Conservation (phyloP, 2,329 filamentous ascomycete genomes). For the Paraphaeosphaeria minitans region DNA sequence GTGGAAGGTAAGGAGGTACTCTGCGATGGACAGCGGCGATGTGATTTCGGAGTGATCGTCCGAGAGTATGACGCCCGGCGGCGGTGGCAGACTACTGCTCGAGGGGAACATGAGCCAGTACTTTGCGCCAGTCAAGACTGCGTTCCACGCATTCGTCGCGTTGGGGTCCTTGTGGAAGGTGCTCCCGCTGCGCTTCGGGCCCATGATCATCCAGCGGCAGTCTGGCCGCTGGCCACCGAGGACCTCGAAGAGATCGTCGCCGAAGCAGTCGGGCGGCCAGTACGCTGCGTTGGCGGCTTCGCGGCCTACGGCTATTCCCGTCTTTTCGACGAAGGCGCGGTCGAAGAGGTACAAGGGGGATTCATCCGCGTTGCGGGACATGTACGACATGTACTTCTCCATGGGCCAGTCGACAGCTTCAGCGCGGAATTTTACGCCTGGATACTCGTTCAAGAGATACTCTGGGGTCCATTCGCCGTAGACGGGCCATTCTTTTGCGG, state of each 20-base stretch:
- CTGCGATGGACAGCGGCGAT: constrained; percentile 91
- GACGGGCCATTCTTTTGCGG: constrained; percentile 81
- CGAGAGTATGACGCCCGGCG: constrained; percentile 89
- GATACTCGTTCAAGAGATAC: constrained; percentile 67
- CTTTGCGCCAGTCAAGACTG: constrained; percentile 84
- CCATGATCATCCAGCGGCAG: constrained; percentile 90
- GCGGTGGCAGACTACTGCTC: constrained; percentile 63
- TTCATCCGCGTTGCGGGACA: constrained; percentile 80
- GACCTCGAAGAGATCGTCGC: constrained; percentile 81
- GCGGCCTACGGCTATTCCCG: constrained; percentile 68
- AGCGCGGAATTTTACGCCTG: constrained; percentile 75
- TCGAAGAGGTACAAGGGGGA: constrained; percentile 94
- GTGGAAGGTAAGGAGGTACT: constrained; percentile 93
- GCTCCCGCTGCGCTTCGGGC: constrained; percentile 83
- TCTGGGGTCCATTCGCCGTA: constrained; percentile 75
- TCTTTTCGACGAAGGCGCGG: constrained; percentile 83
- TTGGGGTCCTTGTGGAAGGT: constrained; percentile 90
- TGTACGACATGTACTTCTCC: constrained; percentile 79
- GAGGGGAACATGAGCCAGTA: constrained; percentile 99
- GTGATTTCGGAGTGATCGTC: constrained; percentile 92
- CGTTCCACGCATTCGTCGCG: constrained; percentile 87
- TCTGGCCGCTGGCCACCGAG: constrained; percentile 80
- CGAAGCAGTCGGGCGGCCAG: constrained; percentile 83
- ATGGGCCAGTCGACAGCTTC: constrained; percentile 94
- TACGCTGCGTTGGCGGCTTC: constrained; percentile 63